phyloP scores from a whole-genome alignment of 306 rosid species.

The Fagus sylvatica region DNA sequence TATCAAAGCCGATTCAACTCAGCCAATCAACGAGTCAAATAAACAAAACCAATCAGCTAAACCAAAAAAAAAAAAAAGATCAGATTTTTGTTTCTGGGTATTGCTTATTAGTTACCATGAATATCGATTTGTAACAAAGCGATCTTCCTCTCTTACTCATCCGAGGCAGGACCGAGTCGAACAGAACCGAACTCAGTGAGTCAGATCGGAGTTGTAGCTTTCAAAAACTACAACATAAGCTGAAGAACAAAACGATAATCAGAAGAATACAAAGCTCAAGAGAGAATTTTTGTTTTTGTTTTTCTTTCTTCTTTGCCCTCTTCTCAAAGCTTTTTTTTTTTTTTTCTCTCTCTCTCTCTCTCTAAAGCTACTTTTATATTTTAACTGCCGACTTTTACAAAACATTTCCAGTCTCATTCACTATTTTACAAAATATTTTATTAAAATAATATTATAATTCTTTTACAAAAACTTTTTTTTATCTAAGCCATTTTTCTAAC shows the following conservation, averaged over 20 bases:
- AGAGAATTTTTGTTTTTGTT: conserved; percentile 15
- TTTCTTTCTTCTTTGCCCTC: conserved; percentile 5
- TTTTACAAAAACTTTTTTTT: no score
- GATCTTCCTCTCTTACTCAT: conserved; percentile 79
- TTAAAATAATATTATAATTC: no score
- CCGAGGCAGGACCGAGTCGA: conserved; percentile 56
- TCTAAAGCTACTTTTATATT: no score
- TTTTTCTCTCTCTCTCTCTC: neutral
- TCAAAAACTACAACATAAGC: conserved; percentile 45
- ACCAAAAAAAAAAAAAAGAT: neutral
- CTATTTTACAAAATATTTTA: no score
- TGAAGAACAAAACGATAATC: conserved; percentile 47
- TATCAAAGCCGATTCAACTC: conserved; percentile 49
- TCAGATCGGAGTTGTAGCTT: conserved; percentile 63
- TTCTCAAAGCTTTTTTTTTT: conserved; percentile 14
- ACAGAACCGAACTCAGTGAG: conserved; percentile 50
- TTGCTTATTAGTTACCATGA: conserved; percentile 64
- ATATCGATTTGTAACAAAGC: conserved; percentile 47
- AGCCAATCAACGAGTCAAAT: conserved; percentile 45
- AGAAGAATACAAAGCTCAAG: conserved; percentile 46
- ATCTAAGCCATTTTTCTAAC: no score
- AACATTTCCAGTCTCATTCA: accelerated
- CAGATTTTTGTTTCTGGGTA: neutral
- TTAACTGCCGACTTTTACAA: no score
- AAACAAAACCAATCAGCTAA: conserved; percentile 32